phyloP scores from a whole-genome alignment of 805 yeast genomes.

The Cephaloascus fragrans region DNA sequence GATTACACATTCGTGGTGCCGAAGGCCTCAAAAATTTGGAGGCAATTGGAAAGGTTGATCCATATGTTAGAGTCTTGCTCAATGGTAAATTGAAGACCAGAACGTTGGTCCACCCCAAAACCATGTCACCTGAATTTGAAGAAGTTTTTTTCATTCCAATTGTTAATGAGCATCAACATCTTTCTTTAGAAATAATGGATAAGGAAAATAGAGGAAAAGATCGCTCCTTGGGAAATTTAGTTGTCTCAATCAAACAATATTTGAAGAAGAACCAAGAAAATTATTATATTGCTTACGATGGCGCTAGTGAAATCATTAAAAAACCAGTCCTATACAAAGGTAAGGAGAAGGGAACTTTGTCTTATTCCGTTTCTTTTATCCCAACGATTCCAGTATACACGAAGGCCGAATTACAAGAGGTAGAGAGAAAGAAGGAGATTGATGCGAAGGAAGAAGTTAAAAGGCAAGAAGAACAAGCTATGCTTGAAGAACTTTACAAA shows the following conservation, averaged over 20 bases:
- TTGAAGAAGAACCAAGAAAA: constrained; percentile 39
- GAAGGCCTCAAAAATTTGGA: constrained; percentile 45
- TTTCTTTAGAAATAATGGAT: constrained; percentile 54
- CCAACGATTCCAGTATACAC: constrained; percentile 60
- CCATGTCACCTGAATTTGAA: constrained; percentile 49
- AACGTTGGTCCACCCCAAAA: constrained; percentile 44
- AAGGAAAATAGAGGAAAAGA: constrained; percentile 56
- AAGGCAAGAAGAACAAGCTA: constrained; percentile 34
- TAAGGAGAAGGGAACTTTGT: constrained; percentile 34
- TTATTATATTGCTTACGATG: constrained; percentile 39
- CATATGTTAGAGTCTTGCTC: constrained; percentile 51
- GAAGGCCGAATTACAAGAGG: constrained; percentile 40
- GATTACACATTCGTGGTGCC: constrained; percentile 49
- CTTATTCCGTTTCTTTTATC: constrained; percentile 50
- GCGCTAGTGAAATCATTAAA: constrained; percentile 32
- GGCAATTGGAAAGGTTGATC: constrained; percentile 66
- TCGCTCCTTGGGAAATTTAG: constrained; percentile 51
- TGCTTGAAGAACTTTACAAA: constrained; percentile 39
- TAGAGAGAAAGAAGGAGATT: constrained; percentile 30
- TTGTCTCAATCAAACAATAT: constrained; percentile 38
- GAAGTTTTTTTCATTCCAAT: constrained; percentile 53
- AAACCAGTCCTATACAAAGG: constrained; percentile 31
- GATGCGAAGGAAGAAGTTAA: constrained; percentile 21
- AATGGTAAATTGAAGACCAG: constrained; percentile 49
- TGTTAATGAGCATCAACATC: constrained; percentile 46